Base-by-base conservation (phyloP, 1,139 yeast genomes). In the Blastobotrys aristatus region DNA sequence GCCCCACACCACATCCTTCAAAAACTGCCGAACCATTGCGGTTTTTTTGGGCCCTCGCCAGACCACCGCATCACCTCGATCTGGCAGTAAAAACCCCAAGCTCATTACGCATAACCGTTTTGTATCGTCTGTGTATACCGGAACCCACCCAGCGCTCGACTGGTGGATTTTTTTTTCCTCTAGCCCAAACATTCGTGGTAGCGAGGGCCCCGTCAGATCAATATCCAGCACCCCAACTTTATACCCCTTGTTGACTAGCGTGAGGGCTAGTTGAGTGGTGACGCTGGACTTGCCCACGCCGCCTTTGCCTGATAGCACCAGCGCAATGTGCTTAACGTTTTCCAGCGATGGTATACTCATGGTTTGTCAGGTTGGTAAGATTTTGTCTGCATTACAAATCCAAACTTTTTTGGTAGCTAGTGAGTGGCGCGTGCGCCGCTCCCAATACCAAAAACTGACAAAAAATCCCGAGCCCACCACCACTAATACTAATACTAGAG, bases 1-100 rank as follows among this genome's bases (percentile, higher is more conserved):
- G 0, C 89, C 96, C 98, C 98, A 94, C 17, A 79, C 79, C 1
- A 92, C 96, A 63, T 92, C 97, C 52, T 80, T 79, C 40, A 94
- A 72, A 61, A 94, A 90, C 66, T 94, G 99, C 49, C 92, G 77
- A 39, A 94, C 86, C 97, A 94, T 92, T 20, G 97, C 96, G 0
- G 97, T 90, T 64, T 94, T 94, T 66, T 90, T 89, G 2, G 99
- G 98, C 0, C 99, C 99, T 60, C 97, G 74, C 99, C 99, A 94
- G 7, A 92, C 97, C 29, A 94, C 95, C 18, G 95, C 82, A 58
- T 84, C 86, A 22, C 95, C 95, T 50, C 97, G 69, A 61, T 86
- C 82, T 16, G 84, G 83, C 8, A 92, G 66, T 40, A 94, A 65
- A 60, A 94, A 92, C 2, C 98, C 99, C n/a, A 94, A 69, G 4